Conservation (phyloP, 2,329 filamentous ascomycete genomes). For the Rhinocladiella mackenziei region DNA sequence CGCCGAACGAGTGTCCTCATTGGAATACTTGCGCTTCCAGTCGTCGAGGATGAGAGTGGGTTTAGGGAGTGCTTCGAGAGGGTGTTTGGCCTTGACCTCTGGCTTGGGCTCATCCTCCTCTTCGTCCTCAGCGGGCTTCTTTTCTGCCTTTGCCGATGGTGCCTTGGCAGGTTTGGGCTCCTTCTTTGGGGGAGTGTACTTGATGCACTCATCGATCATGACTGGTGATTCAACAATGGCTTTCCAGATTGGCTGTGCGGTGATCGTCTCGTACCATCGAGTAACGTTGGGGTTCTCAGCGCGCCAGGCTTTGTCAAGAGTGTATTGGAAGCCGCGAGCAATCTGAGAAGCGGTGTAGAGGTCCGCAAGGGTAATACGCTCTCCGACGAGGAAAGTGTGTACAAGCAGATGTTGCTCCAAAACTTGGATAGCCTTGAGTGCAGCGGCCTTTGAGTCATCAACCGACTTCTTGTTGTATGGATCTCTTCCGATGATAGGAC, state of each 20-base stretch:
- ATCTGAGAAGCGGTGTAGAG: slow-evolving; percentile 77
- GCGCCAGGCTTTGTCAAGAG: slow-evolving; percentile 91
- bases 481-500: slow-evolving; percentile 73
- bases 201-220: slow-evolving; percentile 76
- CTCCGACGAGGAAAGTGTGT: slow-evolving; percentile 96
- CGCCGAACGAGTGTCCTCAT: slow-evolving; percentile 75
- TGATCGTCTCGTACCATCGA: slow-evolving; percentile 92
- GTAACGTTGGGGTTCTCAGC: slow-evolving; percentile 75
- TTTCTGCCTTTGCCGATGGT: slow-evolving; percentile 40
- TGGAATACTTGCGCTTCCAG: slow-evolving; percentile 99
- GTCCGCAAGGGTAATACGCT: slow-evolving; percentile 96
- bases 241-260: slow-evolving; percentile 88
- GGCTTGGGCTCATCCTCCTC: slow-evolving; percentile 56
- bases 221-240: slow-evolving; percentile 70
- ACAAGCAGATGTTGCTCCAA: slow-evolving; percentile 82
- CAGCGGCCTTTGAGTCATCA: slow-evolving; percentile 69
- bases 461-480: slow-evolving; percentile 98
- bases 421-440: slow-evolving; percentile 64
- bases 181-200: slow-evolving; percentile 71
- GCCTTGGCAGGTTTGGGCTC: slow-evolving; percentile 64
- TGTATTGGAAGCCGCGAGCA: slow-evolving; percentile 83
- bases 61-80: slow-evolving; percentile 76
- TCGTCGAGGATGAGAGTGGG: slow-evolving; percentile 84
- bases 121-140: slow-evolving; percentile 50
- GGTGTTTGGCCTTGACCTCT: slow-evolving; percentile 88